phyloP scores from a whole-genome alignment of 78 protist genomes.

The Speleostelium caveatum region DNA sequence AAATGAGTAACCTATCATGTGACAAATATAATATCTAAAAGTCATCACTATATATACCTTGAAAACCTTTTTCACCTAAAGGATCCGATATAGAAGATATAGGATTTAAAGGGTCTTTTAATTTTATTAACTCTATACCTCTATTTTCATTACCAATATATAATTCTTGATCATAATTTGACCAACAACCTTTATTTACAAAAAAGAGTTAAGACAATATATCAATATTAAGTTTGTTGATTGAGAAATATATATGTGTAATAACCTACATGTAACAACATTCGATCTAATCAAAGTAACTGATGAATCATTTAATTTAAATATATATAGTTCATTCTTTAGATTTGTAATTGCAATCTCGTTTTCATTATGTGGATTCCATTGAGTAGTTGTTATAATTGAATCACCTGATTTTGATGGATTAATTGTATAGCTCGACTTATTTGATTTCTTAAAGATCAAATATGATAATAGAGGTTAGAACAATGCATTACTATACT shows the following conservation, averaged over 20 bases:
- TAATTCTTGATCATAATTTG: neutral
- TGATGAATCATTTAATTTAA: too few species aligned
- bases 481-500: neutral
- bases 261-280: neutral
- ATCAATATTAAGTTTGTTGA: too few species aligned
- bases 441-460: neutral
- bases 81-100: too few species aligned
- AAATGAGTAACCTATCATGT: too few species aligned
- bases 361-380: neutral
- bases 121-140: neutral
- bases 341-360: neutral
- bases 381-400: neutral
- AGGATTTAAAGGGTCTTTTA: neutral
- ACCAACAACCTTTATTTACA: neutral
- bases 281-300: neutral
- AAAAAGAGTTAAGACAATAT: neutral
- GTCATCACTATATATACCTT: too few species aligned
- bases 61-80: too few species aligned
- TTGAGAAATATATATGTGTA: neutral
- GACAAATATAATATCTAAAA: too few species aligned
- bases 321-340: neutral
- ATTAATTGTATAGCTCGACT: neutral
- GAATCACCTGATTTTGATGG: neutral
- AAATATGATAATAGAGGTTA: too few species aligned
- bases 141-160: neutral